A percentile compares a stretch with the other conserved stretches of the same genome.
These are phyloP conservation scores for Gentiana macrophylla DNA, from an alignment of 257 asterid genomes.

Conservation along the genomic window DNA sequence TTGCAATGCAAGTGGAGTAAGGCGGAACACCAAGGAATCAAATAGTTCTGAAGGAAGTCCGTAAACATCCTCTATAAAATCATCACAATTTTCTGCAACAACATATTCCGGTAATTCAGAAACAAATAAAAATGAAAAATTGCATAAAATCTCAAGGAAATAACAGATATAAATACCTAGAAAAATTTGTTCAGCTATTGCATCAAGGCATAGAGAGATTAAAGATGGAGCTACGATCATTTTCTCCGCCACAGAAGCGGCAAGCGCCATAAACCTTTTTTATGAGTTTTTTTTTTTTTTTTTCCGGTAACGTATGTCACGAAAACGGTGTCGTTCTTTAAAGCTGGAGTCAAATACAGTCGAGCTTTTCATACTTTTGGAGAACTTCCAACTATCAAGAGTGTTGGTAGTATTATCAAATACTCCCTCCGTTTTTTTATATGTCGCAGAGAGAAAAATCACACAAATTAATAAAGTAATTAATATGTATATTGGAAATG, in stretches of 20 bases:
- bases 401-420: no score
- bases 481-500: no score
- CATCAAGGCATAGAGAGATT: slow-evolving; percentile 39
- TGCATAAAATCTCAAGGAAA: neutral
- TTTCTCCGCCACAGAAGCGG: neutral
- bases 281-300: neutral
- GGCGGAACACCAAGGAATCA: slow-evolving; percentile 40
- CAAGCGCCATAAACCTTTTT: neutral
- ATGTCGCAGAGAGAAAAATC: no score
- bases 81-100: slow-evolving; percentile 30
- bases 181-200: slow-evolving; percentile 42
- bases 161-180: slow-evolving; percentile 22
- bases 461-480: no score
- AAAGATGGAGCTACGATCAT: slow-evolving; percentile 45
- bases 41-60: slow-evolving; percentile 60
- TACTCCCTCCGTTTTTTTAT: no score
- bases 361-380: no score
- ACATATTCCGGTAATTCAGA: neutral
- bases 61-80: slow-evolving; percentile 29
- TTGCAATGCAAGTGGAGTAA: slow-evolving; percentile 68
- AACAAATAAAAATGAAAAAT: neutral
- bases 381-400: no score
- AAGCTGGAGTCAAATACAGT: no score
- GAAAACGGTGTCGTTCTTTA: no score
- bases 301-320: no score